These are phyloP conservation scores for Misopates orontium DNA, from an alignment of 257 asterid genomes.

Conservation along the genomic window DNA sequence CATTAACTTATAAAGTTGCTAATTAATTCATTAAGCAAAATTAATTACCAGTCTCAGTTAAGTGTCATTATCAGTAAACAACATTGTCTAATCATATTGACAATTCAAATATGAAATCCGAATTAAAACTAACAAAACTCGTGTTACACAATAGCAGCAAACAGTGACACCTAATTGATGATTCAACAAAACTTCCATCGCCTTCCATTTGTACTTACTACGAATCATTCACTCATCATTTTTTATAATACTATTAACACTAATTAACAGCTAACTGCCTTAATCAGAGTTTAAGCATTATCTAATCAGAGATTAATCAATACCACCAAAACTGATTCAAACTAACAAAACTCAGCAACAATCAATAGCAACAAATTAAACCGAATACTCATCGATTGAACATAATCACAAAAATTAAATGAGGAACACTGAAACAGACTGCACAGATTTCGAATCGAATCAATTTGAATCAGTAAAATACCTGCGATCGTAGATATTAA, in stretches of 20 bases:
- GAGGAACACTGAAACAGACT: neutral
- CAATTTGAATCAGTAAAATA: conserved; percentile 3
- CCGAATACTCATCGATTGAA: no score
- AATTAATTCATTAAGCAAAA: neutral
- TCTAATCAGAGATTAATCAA: no score
- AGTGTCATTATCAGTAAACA: conserved; percentile 40
- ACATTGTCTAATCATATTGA: conserved; percentile 23
- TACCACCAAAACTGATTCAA: no score
- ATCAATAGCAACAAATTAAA: no score
- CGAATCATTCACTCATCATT: no score
- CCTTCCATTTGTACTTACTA: neutral
- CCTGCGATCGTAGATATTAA: conserved; percentile 88
- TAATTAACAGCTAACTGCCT: no score
- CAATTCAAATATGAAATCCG: neutral
- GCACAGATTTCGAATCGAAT: neutral
- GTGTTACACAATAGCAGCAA: conserved; percentile 4
- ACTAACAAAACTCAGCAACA: no score
- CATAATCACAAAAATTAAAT: neutral
- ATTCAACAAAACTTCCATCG: neutral
- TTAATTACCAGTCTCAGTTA: conserved; percentile 27
- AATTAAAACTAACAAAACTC: neutral
- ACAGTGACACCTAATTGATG: neutral
- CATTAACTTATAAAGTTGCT: no score
- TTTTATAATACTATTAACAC: no score
- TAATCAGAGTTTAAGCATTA: no score